A percentile compares a stretch with the other conserved stretches of the same genome.
Evolutionary conservation across 495 filamentous ascomycete species (phyloP).

Genomic region (Aspergillus avenaceus): DNA sequence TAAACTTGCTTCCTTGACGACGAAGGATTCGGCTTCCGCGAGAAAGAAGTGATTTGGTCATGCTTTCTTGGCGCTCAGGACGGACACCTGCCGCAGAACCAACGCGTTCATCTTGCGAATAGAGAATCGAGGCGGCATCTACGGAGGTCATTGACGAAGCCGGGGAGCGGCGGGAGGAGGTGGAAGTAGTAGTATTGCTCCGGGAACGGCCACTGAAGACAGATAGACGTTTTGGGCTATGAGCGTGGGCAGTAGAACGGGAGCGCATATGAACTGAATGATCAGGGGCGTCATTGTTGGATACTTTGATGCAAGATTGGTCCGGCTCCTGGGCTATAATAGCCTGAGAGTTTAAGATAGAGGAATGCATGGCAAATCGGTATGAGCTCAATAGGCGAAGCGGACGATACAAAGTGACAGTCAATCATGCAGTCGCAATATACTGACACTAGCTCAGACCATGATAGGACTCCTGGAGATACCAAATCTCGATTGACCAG

Average conservation of each 20-base stretch:
- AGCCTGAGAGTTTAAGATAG: slow-evolving; percentile 9
- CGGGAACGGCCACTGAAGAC: slow-evolving; percentile 41
- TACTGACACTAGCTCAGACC: slow-evolving; percentile 9
- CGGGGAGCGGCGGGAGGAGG: slow-evolving; percentile 35
- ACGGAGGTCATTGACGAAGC: slow-evolving; percentile 38
- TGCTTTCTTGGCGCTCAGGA: slow-evolving; percentile 34
- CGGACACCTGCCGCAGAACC: slow-evolving; percentile 25
- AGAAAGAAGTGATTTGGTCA: slow-evolving; percentile 39
- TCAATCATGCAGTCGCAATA: slow-evolving; percentile 15
- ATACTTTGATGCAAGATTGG: slow-evolving; percentile 32
- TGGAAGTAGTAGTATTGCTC: slow-evolving; percentile 43
- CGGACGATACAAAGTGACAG: not conserved
- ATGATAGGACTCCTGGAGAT: slow-evolving; percentile 17
- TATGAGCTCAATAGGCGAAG: not conserved
- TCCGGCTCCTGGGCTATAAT: slow-evolving; percentile 23
- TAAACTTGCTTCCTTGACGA: slow-evolving; percentile 49
- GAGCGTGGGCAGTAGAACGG: slow-evolving; percentile 35
- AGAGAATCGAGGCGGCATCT: slow-evolving; percentile 22
- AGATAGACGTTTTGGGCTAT: slow-evolving; percentile 41
- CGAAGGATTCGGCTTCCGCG: slow-evolving; percentile 50
- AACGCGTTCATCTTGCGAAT: slow-evolving; percentile 32
- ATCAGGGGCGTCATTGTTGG: slow-evolving; percentile 35
- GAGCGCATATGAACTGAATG: slow-evolving; percentile 38
- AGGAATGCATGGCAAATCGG: slow-evolving; percentile 8
- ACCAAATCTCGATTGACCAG: not conserved